phyloP scores from a whole-genome alignment of 345 rosid species.

The Citrus hindsii region DNA sequence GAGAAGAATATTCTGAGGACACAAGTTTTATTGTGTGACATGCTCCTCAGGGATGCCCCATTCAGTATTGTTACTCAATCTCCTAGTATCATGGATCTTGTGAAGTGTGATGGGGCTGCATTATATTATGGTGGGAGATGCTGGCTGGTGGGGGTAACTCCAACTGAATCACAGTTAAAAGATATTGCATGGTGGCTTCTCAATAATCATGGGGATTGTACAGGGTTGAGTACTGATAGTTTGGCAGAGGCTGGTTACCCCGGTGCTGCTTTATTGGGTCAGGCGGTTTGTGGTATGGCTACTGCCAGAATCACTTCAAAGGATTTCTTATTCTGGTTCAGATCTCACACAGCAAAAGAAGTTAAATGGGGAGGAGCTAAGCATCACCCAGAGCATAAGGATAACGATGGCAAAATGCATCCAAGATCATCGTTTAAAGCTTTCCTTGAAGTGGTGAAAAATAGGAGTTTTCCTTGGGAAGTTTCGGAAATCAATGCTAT shows the following conservation, averaged over 20 bases:
- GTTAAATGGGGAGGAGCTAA: constrained; percentile 92
- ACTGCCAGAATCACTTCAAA: constrained; percentile 60
- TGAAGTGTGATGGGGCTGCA: constrained; percentile 92
- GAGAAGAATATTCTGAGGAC: constrained; percentile 72
- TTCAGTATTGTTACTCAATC: constrained; percentile 76
- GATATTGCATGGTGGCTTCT: constrained; percentile 68
- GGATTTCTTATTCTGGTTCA: constrained; percentile 86
- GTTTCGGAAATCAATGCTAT: constrained; percentile 72
- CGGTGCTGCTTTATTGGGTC: constrained; percentile 59
- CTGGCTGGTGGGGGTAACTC: constrained; percentile 79
- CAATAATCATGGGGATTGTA: constrained; percentile 57
- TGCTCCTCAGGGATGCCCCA: constrained; percentile 80
- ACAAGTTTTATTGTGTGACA: constrained; percentile 71
- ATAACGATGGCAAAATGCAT: constrained; percentile 64
- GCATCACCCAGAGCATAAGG: constrained; percentile 62
- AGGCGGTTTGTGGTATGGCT: constrained; percentile 86
- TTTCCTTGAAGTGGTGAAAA: constrained; percentile 78
- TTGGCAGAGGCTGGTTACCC: constrained; percentile 74
- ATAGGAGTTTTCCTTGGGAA: constrained; percentile 84
- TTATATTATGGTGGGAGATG: constrained; percentile 51
- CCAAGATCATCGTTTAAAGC: constrained; percentile 82
- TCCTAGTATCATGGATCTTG: constrained; percentile 83
- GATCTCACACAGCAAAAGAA: constrained; percentile 75
- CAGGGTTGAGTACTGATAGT: constrained; percentile 73
- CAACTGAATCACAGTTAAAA: constrained; percentile 63